phyloP scores from a whole-genome alignment of 1,139 yeast species.

The Pneumocystis wakefieldiae region DNA sequence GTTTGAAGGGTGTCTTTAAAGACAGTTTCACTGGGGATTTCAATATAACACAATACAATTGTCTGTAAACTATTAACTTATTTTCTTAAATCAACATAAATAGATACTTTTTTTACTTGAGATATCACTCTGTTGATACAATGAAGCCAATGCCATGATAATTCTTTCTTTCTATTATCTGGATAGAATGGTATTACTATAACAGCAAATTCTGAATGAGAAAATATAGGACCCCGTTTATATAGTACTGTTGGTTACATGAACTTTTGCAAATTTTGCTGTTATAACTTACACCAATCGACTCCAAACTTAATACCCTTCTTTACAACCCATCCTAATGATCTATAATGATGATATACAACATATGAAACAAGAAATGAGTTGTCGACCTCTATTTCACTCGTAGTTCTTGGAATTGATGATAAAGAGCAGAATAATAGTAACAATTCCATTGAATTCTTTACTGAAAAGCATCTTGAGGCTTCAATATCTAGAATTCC shows the following conservation, averaged over 20 bases:
- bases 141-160: constrained; percentile 48
- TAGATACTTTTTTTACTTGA: constrained; percentile 52
- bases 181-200: constrained; percentile 32
- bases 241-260: constrained; percentile 35
- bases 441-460: constrained; percentile 6
- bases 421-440: constrained; percentile 13
- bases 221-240: constrained; percentile 85
- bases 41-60: constrained; percentile 53
- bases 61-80: constrained; percentile 21
- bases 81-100: neutral
- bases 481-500: constrained; percentile 26
- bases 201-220: constrained; percentile 76
- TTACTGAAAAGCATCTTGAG: constrained; percentile 4
- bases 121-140: constrained; percentile 68
- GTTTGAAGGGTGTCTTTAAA: neutral
- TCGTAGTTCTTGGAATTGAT: constrained; percentile 13
- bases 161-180: constrained; percentile 22
- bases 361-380: constrained; percentile 43
- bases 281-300: constrained; percentile 31
- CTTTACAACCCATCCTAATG: constrained; percentile 89
- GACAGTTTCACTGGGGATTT: constrained; percentile 26
- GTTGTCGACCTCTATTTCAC: constrained; percentile 23
- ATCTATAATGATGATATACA: constrained; percentile 73
- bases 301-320: constrained; percentile 86
- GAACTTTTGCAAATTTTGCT: neutral